phyloP scores from a whole-genome alignment of 2,329 filamentous ascomycete species.

The Ceratocystis colombiana region DNA sequence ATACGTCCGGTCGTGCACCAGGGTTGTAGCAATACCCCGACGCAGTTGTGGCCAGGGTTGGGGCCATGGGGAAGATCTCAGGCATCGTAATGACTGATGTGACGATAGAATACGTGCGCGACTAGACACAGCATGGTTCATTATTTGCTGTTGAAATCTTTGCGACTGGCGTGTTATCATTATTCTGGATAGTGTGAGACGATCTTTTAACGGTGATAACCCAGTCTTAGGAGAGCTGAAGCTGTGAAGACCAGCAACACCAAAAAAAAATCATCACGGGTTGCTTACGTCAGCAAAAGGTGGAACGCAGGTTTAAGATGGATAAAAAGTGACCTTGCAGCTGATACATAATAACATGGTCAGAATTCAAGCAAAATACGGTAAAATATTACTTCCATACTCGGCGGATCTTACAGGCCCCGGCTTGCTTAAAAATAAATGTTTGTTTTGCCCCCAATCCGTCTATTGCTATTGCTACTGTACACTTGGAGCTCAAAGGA shows the following conservation, averaged over 20 bases:
- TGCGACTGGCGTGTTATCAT: not conserved
- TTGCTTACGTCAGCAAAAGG: conserved; percentile 23
- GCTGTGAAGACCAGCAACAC: not conserved
- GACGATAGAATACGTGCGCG: not conserved
- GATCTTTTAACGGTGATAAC: not conserved
- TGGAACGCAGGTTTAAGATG: not conserved
- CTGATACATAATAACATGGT: not conserved
- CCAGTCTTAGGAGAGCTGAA: not conserved
- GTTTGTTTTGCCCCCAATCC: conserved; percentile 9
- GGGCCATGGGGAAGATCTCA: not conserved
- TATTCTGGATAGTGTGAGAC: conserved; percentile 5
- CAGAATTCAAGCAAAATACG: not conserved
- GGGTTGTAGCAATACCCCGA: conserved; percentile 6
- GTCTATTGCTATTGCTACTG: conserved; percentile 26
- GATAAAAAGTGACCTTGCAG: not conserved
- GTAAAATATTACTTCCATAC: too few species aligned
- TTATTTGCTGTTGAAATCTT: not conserved
- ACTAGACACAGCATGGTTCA: not conserved
- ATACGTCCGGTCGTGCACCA: conserved; percentile 35
- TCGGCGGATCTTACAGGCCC: too few species aligned
- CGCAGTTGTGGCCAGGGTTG: not conserved
- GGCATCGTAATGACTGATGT: not conserved
- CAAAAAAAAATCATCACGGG: conserved; percentile 20
- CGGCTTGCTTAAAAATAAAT: conserved; percentile 13
- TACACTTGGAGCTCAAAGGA: conserved; percentile 25